Base-by-base conservation (phyloP, 192 early-diverging fungal species). In the Backusella westeae region DNA sequence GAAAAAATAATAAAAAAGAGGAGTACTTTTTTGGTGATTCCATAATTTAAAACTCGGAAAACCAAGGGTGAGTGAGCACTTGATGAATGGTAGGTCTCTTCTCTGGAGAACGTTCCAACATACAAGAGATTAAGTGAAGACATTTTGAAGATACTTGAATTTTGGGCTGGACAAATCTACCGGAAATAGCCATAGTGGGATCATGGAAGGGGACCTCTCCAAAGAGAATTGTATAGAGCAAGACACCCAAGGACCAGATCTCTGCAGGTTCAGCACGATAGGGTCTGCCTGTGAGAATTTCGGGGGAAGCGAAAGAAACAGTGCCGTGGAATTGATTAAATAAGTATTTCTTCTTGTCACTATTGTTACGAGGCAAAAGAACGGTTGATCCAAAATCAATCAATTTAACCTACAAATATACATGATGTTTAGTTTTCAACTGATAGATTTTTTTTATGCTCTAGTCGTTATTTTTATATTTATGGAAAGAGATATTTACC, bases 371-470 rank as follows among this genome's bases (percentile, higher is more conserved):
- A 35, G 88, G 88, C 21, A 88, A 74, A 26, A 85, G 75, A 26
- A 87, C 87, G 0, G 89, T 85, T 0, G 88, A 88, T n/a, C 91
- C 91, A 81, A 92, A 92, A 63, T 92, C 91, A 36, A 92, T 92
- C 63, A 92, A 80, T 73, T 92, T 92, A 71, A 90, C 90, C 78
- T 79, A 52, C 7, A 32, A 12, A 63, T 32, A n/a, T 35, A 69
- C 42, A 69, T 52, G 46, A 69, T 32, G 42, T n/a, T 34, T 67
- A 21, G 63, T 63, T 35, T 26, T 42, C 41, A 46, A 70, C 67
- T 36, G 67, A 68, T 68, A 6, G 19, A 9, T n/a, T 35, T 34
- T 29, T 68, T 35, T 14, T 36, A 34, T 19, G 15, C 26, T 34
- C 34, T 67, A 19, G 34, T 67, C 32, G 14, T 35, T 17, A 67